These are phyloP conservation scores for Arthrobotrys pseudoclavata DNA, from an alignment of 2,329 filamentous ascomycete species.

Conservation along the genomic window DNA sequence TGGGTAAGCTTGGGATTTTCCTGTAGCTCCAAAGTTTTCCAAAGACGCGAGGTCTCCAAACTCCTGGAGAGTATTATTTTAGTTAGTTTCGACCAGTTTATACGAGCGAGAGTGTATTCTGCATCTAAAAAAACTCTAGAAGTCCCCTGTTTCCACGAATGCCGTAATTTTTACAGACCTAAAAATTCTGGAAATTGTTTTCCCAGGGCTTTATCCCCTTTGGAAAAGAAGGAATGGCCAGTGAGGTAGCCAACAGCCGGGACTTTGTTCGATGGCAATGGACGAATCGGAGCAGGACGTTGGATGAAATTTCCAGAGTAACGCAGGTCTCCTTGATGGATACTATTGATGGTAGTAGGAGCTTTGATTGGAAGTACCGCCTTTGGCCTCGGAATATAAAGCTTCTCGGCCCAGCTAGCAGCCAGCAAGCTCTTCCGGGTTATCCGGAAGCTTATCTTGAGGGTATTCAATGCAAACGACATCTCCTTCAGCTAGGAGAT, in stretches of 20 bases:
- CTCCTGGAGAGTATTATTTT: background rate
- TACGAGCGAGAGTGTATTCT: too few species aligned
- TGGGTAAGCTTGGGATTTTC: background rate
- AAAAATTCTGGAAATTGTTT: background rate
- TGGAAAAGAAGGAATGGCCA: background rate
- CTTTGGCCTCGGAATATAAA: conserved; percentile 6
- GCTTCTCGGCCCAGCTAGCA: background rate
- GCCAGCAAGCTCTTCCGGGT: conserved; percentile 1
- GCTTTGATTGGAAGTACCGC: conserved; percentile 18
- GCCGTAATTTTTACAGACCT: background rate
- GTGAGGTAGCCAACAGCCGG: background rate
- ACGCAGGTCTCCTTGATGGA: background rate
- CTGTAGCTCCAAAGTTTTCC: background rate
- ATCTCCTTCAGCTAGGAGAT: conserved; percentile 29
- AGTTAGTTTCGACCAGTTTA: background rate
- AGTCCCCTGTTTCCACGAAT: too few species aligned
- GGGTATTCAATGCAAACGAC: conserved; percentile 51
- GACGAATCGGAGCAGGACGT: background rate
- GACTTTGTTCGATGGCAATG: background rate
- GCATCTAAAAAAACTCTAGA: too few species aligned
- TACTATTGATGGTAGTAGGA: background rate
- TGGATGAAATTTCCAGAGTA: background rate
- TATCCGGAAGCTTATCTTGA: background rate
- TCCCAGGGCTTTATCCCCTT: background rate
- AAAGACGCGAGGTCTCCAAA: background rate